phyloP scores from a whole-genome alignment of 2,329 filamentous ascomycete species.

The Sphaerostilbella broomeana region DNA sequence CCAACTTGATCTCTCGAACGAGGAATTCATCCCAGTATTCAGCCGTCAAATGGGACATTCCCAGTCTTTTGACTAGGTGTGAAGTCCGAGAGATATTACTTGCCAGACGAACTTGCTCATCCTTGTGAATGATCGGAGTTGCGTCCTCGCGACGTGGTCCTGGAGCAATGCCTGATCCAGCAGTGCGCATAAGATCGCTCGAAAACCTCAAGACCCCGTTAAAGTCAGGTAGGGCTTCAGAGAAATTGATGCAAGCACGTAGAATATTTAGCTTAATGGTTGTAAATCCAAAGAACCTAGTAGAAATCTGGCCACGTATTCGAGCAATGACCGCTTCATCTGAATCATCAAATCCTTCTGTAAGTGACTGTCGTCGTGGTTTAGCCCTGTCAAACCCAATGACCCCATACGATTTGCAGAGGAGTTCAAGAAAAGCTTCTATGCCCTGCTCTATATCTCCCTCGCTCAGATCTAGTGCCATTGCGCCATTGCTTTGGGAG shows the following conservation, averaged over 20 bases:
- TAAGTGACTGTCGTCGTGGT: slow-evolving; percentile 20
- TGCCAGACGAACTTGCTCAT: slow-evolving; percentile 79
- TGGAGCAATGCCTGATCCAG: slow-evolving; percentile 73
- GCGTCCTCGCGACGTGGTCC: slow-evolving; percentile 61
- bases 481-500: slow-evolving; percentile 43
- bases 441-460: slow-evolving; percentile 60
- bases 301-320: slow-evolving; percentile 52
- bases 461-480: slow-evolving; percentile 55
- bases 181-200: slow-evolving; percentile 73
- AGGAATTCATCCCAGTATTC: slow-evolving; percentile 98
- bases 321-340: slow-evolving; percentile 48
- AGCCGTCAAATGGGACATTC: slow-evolving; percentile 61
- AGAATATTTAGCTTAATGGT: slow-evolving; percentile 81
- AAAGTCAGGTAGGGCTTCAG: slow-evolving; percentile 88
- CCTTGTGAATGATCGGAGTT: slow-evolving; percentile 62
- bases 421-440: slow-evolving; percentile 53
- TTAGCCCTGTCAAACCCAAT: slow-evolving; percentile 40
- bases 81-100: slow-evolving; percentile 83
- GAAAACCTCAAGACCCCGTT: slow-evolving; percentile 84
- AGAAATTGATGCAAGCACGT: slow-evolving; percentile 85
- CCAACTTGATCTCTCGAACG: slow-evolving; percentile 67
- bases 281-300: slow-evolving; percentile 67
- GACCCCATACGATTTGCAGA: slow-evolving; percentile 60
- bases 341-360: slow-evolving; percentile 35
- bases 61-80: slow-evolving; percentile 67